Evolutionary conservation across 345 rosid species (phyloP), one percentile per base, ranked within the genome.

Genomic region (Euphorbia lathyris): DNA sequence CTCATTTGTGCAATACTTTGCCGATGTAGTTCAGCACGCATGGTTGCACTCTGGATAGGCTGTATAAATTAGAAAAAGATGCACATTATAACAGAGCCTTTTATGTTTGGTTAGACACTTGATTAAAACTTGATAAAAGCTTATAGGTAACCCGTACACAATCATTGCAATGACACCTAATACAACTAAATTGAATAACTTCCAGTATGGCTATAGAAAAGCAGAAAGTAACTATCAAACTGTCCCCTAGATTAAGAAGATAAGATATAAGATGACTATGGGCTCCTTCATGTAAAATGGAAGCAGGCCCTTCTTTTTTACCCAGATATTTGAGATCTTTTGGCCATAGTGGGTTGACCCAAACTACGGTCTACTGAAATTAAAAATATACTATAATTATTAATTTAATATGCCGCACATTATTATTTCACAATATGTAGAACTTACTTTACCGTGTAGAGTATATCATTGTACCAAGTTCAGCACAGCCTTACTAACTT

Each of bases 1-100:
- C 82, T 84, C 98, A 93, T 93, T 76, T 91, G 96, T 16, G 94
- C 94, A 47, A 93, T 88, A 80, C 98, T 91, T 72, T 88, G 88
- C 61, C 98, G 90, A 79, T 91, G 96, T 71, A 91, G 93, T 74
- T 93, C 98, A 52, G 97, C 97, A 47, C 88, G 92, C 67, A 76
- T 86, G 50, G 82, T 85, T 77, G 96, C 92, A 64, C 76, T 55
- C 71, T 91, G 94, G 14, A 88, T 84, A 71, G 97, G 96, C 98
- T 91, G 84, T 71, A 75, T 40, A 59, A 38, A 62, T 74, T 55
- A 56, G 53, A 51, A 9, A 16, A 17, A 58, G 7, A 34, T 26
- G n/a, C 17, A 58, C 17, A 51, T 58, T 58, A 58, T 26, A 58
- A 26, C 9, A 51, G 23, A 7, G 56, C 56, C 56, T 19, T 47